A percentile compares a stretch with the other conserved stretches of the same genome.
Conservation (phyloP, 1,284 basidiomycete species). For the Cryptococcus hybrid region DNA sequence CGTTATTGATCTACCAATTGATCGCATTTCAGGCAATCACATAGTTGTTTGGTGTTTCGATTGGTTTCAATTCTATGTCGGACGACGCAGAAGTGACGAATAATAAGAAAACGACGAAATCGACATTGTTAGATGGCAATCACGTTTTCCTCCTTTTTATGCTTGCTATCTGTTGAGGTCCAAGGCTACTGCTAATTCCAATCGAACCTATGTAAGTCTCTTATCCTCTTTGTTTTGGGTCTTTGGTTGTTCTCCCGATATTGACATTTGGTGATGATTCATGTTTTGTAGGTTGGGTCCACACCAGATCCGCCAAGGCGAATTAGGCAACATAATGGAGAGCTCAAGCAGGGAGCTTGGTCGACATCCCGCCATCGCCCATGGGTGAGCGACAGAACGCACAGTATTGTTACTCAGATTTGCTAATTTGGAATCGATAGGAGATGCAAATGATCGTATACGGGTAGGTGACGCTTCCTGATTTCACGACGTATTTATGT, state of each 20-base stretch:
- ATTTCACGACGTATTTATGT: neutral
- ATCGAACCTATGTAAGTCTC: constrained; percentile 56
- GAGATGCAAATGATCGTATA: constrained; percentile 82
- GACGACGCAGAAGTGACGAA: neutral
- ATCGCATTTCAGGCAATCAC: too few species aligned
- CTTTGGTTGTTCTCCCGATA: neutral
- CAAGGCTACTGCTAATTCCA: constrained; percentile 57
- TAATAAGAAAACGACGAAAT: constrained; percentile 23
- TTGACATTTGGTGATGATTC: neutral
- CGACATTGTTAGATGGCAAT: constrained; percentile 51
- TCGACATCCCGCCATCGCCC: constrained; percentile 70
- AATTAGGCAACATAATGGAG: constrained; percentile 83
- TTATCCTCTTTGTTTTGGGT: neutral
- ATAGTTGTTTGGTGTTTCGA: neutral
- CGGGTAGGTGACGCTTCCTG: constrained; percentile 43
- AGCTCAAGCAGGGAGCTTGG: constrained; percentile 69
- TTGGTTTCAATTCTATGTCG: neutral
- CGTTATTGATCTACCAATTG: too few species aligned
- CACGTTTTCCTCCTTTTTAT: constrained; percentile 75
- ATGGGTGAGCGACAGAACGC: constrained; percentile 57
- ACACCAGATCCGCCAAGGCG: constrained; percentile 76
- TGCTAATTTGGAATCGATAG: constrained; percentile 11
- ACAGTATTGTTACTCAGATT: neutral
- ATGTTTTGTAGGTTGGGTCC: constrained; percentile 69
- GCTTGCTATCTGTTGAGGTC: constrained; percentile 84